phyloP scores from a whole-genome alignment of 2,329 filamentous ascomycete genomes.

The Sclerotinia nivalis region DNA sequence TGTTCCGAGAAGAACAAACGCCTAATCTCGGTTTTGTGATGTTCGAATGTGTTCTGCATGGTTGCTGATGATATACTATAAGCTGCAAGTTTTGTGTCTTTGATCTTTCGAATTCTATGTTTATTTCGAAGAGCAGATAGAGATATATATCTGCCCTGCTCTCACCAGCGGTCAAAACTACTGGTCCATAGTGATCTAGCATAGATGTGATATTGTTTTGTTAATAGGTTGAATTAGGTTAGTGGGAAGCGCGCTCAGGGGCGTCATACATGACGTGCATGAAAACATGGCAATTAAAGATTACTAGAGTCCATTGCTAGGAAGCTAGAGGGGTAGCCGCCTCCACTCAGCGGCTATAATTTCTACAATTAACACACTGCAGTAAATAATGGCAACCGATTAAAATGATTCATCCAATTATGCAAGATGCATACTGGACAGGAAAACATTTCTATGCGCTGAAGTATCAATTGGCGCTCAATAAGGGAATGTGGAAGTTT shows the following conservation, averaged over 20 bases:
- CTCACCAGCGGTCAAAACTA: neutral
- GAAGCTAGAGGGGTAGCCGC: constrained; percentile 15
- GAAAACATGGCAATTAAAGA: constrained; percentile 19
- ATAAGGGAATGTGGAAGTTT: constrained; percentile 1
- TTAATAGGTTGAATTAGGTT: constrained; percentile 21
- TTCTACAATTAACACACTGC: neutral
- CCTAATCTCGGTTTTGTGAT: constrained; percentile 19
- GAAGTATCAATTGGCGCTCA: constrained; percentile 14
- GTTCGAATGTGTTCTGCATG: constrained; percentile 22
- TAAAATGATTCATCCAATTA: constrained; percentile 1
- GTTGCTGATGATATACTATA: neutral
- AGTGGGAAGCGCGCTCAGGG: constrained; percentile 24
- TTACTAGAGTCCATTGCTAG: constrained; percentile 16
- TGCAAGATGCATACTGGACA: constrained; percentile 11
- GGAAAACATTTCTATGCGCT: constrained; percentile 6
- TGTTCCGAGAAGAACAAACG: constrained; percentile 17
- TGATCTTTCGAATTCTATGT: neutral
- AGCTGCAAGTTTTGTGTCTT: neutral
- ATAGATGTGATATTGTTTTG: constrained; percentile 17
- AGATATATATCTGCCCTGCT: constrained; percentile 16
- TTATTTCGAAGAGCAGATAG: neutral
- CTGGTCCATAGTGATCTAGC: constrained; percentile 3
- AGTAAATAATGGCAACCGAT: constrained; percentile 7
- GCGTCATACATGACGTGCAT: constrained; percentile 24
- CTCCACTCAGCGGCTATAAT: constrained; percentile 17